Evolutionary conservation across 2,329 filamentous ascomycete species (phyloP), one percentile per base, ranked within the genome.

Genomic region (Fusarium sp.): DNA sequence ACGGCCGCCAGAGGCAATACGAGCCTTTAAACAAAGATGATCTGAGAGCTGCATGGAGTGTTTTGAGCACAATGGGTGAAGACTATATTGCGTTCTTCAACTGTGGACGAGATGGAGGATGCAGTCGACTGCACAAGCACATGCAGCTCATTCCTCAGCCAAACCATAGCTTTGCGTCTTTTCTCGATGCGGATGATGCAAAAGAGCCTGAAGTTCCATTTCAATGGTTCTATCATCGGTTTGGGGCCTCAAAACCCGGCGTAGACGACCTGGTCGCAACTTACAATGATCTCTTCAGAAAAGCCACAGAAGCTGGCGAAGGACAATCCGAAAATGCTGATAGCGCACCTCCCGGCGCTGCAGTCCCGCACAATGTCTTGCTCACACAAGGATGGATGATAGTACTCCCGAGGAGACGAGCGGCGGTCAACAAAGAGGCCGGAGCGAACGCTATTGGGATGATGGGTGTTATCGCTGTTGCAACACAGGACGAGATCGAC

Each of bases 41-140:
- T 42, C 18, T 38, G 27, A 4, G 18, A 7, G 62, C 62, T 2
- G 3, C 31, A 19, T 31, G 15, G 12, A 11, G 6, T 9, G 19
- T 37, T 8, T 23, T 56, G 15, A 16, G 6, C 4, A 11, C 29
- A 0, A 1, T 46, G 19, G 21, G 23, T 2, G 10, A 41, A 3
- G 46, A 31, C 0, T 41, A 56, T 6, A 5, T 63, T 2, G 29
- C 21, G 0, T 65, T 65, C 7, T 65, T 56, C 23, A 65, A 63
- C 2, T 46, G 59, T 11, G 60, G 60, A 7, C 33, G 37, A 7
- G 59, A 65, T 35, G 62, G 59, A 19, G 62, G 62, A 4, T 65
- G 62, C 1, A 63, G 62, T 31, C 23, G 62, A 8, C 10, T 56
- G 27, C 62, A 65, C 5, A 65, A 65, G 11, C 59, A 65, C 7